Evolutionary conservation across 2,329 filamentous ascomycete genomes (phyloP).

Genomic region (Fusarium neocosmosporiellum): DNA sequence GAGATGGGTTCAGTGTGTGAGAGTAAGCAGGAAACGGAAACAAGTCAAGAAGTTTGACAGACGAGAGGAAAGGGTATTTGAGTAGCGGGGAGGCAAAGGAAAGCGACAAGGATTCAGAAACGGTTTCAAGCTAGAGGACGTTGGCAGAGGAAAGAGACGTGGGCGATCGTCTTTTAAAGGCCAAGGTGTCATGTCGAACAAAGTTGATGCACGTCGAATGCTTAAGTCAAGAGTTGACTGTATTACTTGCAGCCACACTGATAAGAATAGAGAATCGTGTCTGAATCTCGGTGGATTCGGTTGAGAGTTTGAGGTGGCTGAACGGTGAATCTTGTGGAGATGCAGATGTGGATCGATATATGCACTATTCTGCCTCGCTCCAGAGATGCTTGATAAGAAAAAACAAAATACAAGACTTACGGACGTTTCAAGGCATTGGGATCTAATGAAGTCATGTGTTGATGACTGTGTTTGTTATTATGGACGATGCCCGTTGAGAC

Average conservation of each 20-base stretch:
- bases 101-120: not conserved
- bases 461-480: not conserved
- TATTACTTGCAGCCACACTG: not conserved
- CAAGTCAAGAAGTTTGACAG: not conserved
- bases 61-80: not conserved
- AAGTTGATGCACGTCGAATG: not conserved
- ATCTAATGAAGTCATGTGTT: not conserved
- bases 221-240: not conserved
- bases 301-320: not conserved
- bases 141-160: not conserved
- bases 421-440: not conserved
- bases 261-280: not conserved
- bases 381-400: not conserved
- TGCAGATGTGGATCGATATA: not conserved
- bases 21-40: not conserved
- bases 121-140: not conserved
- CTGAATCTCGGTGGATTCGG: not conserved
- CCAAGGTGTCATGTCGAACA: not conserved
- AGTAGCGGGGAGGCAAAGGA: not conserved
- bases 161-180: not conserved
- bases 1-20: not conserved
- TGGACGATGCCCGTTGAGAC: too few species aligned
- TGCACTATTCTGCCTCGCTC: not conserved
- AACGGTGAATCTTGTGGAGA: not conserved
- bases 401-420: not conserved